Base-by-base conservation (phyloP, 2,329 filamentous ascomycete species). In the Diaporthe destruens region DNA sequence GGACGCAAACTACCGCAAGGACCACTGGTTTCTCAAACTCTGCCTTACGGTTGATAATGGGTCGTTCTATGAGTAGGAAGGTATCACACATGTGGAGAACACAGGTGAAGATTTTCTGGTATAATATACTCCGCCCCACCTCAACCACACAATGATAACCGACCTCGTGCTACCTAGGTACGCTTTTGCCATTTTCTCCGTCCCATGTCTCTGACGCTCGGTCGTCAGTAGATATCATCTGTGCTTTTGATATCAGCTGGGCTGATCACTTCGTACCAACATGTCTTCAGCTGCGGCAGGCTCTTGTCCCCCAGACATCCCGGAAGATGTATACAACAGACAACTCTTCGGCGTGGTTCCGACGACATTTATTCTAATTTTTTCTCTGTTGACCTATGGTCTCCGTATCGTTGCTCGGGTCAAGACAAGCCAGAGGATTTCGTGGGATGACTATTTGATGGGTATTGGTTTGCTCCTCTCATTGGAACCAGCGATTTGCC, bases 401-500 rank as follows among this genome's bases (percentile, higher is more conserved):
- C 54, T 74, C 8, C 66, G 72, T 18, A 44, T 73, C 20, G 59
- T 63, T 32, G 42, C 42, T 5, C 47, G 73, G n/a, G 47, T 44
- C 11, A 74, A 74, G 51, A 67, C 57, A 9, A 68, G 66, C 36
- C 71, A 70, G n/a, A 57, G 36, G 5, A 25, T 74, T 6, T n/a
- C 25, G 16, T 63, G 71, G 65, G 73, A 74, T 29, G 73, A 74
- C 53, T 72, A 74, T 14, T 39, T 72, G 11, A 74, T 74, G 71
- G 67, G 71, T 11, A 11, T 57, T 29, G 73, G 73, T 6, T 51
- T 71, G 8, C 29, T 74, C 3, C 36, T 74, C 0, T 72, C 66
- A 25, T 59, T 74, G 5, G 71, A 74, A 39, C 73, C 73, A 23
- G 34, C 44, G n/a, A 72, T 74, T 23, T 72, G 71, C 66, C 65